Evolutionary conservation across 2,329 filamentous ascomycete genomes (phyloP), one percentile per base, ranked within the genome.

Genomic region (Waltergamsia citrina): DNA sequence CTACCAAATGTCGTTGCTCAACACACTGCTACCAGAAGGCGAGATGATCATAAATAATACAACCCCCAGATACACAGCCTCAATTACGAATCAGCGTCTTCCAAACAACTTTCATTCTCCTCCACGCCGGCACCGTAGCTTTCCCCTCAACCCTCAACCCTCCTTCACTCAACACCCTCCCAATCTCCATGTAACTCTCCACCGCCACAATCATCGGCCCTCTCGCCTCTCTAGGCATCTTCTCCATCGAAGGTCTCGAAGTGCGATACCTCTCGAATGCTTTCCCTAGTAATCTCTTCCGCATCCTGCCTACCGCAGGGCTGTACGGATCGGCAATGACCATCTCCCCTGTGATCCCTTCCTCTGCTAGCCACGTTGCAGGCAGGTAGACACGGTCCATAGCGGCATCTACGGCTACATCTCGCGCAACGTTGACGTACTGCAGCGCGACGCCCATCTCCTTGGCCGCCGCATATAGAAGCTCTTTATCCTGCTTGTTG

Each of bases 151-250:
- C 53, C 20, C 51, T 43, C 38, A 62, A 64, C 0, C 39, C 38
- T 1, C 36, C 40, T 30, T 67, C 59, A 35, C 61, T 54, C 18
- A 83, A 47, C n/a, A 78, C 72, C 27, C 77, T 57, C 11, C 78
- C 81, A 49, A 85, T 85, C 50, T 83, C 78, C 72, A 85, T 81
- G 47, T 85, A 85, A 42, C 78, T 83, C 52, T 85, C 79, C 0
- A 85, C 77, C 1, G 78, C 79, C 5, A 83, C 78, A 10, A 76
- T 63, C 49, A 85, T 74, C 1, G 78, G 74, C 1, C 71, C 76
- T 41, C 74, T 64, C 1, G 72, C 74, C 45, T 78, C 69, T 0
- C 39, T 31, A 0, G 81, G 81, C 1, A 87, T 57, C 41, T 67
- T 56, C 32, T 78, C 67, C 43, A 87, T 82, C 0, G 71, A 67